Conservation (phyloP, 202 grass and related monocot species). For the Saccharum hybrid region DNA sequence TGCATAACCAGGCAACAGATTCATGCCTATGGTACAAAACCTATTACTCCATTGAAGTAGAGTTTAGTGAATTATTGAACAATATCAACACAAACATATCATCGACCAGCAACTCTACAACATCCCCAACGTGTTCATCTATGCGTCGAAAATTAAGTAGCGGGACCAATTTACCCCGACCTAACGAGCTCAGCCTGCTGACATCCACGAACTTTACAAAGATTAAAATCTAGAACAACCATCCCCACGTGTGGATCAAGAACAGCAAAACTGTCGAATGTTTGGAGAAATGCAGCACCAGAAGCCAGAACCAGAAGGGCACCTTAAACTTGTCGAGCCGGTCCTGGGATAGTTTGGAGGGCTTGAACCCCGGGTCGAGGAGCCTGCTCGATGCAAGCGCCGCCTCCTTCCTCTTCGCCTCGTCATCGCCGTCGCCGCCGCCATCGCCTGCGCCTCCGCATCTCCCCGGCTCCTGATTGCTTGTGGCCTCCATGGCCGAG, state of each 20-base stretch:
- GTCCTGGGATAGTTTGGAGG: slow-evolving; percentile 62
- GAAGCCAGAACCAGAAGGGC: slow-evolving; percentile 25
- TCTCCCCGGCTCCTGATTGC: slow-evolving; percentile 17
- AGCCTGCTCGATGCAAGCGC: slow-evolving; percentile 53
- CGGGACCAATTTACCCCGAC: not conserved
- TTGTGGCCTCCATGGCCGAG: slow-evolving; percentile 23
- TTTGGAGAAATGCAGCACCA: slow-evolving; percentile 28
- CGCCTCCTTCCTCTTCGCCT: slow-evolving; percentile 48
- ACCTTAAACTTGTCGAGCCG: slow-evolving; percentile 81
- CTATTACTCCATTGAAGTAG: not conserved
- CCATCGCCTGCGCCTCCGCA: slow-evolving; percentile 22
- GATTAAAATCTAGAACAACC: not conserved
- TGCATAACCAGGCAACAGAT: not conserved
- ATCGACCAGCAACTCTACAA: not conserved
- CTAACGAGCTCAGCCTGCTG: slow-evolving; percentile 7
- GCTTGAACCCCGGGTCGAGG: slow-evolving; percentile 56
- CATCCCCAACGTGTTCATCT: not conserved
- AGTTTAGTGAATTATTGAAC: not conserved
- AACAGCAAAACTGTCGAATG: slow-evolving; percentile 2
- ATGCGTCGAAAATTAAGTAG: not conserved
- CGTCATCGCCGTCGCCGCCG: not conserved
- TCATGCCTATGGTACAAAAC: not conserved
- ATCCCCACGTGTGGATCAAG: not conserved
- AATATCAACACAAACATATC: not conserved
- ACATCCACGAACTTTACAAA: not conserved